These are phyloP conservation scores for Pyrenophora teres DNA, from an alignment of 2,329 filamentous ascomycete species.

Conservation along the genomic window DNA sequence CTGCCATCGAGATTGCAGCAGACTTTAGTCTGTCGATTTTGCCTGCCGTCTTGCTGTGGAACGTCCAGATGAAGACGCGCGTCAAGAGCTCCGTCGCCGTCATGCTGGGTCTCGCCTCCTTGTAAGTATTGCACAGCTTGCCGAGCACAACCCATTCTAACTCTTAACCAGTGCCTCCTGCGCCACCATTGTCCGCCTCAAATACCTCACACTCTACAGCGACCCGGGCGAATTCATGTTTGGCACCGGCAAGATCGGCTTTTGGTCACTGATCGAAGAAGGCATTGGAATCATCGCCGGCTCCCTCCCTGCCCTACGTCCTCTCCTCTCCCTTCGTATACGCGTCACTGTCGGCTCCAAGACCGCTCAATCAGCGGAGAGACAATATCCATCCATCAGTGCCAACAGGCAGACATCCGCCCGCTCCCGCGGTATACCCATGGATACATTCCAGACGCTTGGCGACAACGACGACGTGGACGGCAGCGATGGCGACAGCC, in stretches of 20 bases:
- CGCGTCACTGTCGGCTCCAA: slow-evolving; percentile 16
- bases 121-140: slow-evolving; percentile 36
- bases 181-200: slow-evolving; percentile 49
- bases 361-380: slow-evolving; percentile 25
- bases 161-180: slow-evolving; percentile 39
- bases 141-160: neutral
- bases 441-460: slow-evolving; percentile 25
- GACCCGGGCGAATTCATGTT: slow-evolving; percentile 50
- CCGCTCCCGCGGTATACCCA: slow-evolving; percentile 6
- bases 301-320: slow-evolving; percentile 52
- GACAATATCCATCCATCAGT: slow-evolving; percentile 15
- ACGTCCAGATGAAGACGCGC: slow-evolving; percentile 39
- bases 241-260: slow-evolving; percentile 49
- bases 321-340: slow-evolving; percentile 42
- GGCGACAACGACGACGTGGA: slow-evolving; percentile 17
- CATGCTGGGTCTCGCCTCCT: slow-evolving; percentile 49
- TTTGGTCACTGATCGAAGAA: slow-evolving; percentile 54
- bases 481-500: slow-evolving; percentile 36
- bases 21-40: slow-evolving; percentile 27
- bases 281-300: slow-evolving; percentile 55
- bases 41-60: slow-evolving; percentile 28
- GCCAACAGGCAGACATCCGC: slow-evolving; percentile 3
- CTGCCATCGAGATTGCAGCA: slow-evolving; percentile 26
- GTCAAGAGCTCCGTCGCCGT: slow-evolving; percentile 49
- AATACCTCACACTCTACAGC: slow-evolving; percentile 50